Percentiles rank a stretch among this genome's conserved stretches.
Conservation (phyloP, 1,284 basidiomycete genomes). For the Cutaneotrichosporon sp. region DNA sequence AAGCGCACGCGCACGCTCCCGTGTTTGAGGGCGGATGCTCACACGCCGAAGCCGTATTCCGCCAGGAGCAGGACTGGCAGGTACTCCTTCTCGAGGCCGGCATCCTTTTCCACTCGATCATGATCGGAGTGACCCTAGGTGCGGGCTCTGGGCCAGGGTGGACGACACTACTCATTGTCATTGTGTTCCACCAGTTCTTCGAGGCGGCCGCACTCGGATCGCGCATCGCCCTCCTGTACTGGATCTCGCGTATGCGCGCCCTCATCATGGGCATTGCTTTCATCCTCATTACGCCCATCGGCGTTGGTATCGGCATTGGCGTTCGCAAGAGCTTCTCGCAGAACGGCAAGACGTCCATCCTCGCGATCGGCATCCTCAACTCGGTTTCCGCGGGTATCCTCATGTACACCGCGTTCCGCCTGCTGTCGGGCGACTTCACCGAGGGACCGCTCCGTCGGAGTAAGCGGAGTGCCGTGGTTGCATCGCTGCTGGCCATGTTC, state of each 20-base stretch:
- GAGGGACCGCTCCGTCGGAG: slow-evolving; percentile 32
- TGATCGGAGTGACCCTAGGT: slow-evolving; percentile 36
- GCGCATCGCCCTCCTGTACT: slow-evolving; percentile 33
- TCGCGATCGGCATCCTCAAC: slow-evolving; percentile 45
- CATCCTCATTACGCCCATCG: slow-evolving; percentile 35
- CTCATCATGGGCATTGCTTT: slow-evolving; percentile 33
- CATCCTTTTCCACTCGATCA: slow-evolving; percentile 50
- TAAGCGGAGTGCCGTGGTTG: slow-evolving; percentile 23
- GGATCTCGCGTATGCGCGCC: slow-evolving; percentile 23
- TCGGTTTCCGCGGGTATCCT: slow-evolving; percentile 30
- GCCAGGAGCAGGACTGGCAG: slow-evolving; percentile 24
- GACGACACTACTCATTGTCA: slow-evolving; percentile 33
- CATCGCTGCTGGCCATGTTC: slow-evolving; percentile 31
- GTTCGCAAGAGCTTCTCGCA: slow-evolving; percentile 39
- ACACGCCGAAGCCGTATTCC: slow-evolving; percentile 19
- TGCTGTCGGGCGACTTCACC: slow-evolving; percentile 35
- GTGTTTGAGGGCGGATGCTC: slow-evolving; percentile 4
- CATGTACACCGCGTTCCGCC: slow-evolving; percentile 41
- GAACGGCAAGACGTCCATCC: slow-evolving; percentile 38
- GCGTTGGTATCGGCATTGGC: slow-evolving; percentile 42
- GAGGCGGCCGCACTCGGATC: slow-evolving; percentile 31
- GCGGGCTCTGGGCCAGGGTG: slow-evolving; percentile 31
- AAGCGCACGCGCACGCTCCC: background rate
- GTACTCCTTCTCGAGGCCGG: slow-evolving; percentile 50
- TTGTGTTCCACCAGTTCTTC: slow-evolving; percentile 40